phyloP scores from a whole-genome alignment of 495 filamentous ascomycete species.

The Daldinia concentrica region DNA sequence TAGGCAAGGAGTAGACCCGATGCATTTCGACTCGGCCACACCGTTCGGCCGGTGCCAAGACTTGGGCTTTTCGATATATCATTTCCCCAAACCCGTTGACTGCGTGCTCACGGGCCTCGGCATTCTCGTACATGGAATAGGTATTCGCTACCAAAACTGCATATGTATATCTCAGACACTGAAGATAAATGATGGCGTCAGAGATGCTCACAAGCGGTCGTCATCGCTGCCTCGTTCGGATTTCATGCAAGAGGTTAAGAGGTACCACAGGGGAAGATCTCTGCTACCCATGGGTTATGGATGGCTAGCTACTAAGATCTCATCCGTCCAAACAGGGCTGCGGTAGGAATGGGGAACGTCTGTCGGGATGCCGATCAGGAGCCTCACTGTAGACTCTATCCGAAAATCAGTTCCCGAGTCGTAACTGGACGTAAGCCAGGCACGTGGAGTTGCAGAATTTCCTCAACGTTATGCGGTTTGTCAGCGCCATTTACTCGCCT shows the following conservation, averaged over 20 bases:
- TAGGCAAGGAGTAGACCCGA: constrained; percentile 5
- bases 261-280: constrained; percentile 15
- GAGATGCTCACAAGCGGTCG: background rate
- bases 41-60: constrained; percentile 14
- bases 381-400: constrained; percentile 34
- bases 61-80: constrained; percentile 13
- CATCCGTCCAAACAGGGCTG: constrained; percentile 16
- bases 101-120: constrained; percentile 7
- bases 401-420: constrained; percentile 37
- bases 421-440: constrained; percentile 31
- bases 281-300: constrained; percentile 9
- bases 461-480: constrained; percentile 23
- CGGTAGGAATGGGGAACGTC: constrained; percentile 25
- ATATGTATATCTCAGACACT: background rate
- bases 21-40: constrained; percentile 26
- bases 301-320: constrained; percentile 18
- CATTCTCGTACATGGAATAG: constrained; percentile 3
- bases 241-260: constrained; percentile 23
- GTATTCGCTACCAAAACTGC: constrained; percentile 8
- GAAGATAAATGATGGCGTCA: constrained; percentile 24
- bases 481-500: constrained; percentile 19
- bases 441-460: constrained; percentile 32
- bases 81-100: background rate
- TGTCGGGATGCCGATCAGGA: constrained; percentile 34
- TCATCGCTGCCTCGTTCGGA: constrained; percentile 22